These are phyloP conservation scores for Phylloboletellus chloephorus DNA, from an alignment of 1,284 basidiomycete species.

Conservation along the genomic window DNA sequence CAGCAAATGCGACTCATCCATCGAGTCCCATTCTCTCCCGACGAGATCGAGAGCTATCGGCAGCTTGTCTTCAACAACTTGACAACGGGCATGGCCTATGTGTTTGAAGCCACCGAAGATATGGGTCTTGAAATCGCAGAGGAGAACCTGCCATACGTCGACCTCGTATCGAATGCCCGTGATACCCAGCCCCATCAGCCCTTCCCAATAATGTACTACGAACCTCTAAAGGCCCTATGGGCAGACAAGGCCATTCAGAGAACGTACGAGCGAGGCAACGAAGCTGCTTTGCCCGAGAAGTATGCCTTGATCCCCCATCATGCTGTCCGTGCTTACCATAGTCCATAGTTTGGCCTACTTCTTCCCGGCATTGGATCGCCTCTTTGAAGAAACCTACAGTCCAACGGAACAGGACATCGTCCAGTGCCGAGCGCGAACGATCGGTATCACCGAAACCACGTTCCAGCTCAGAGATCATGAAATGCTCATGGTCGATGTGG, in stretches of 20 bases:
- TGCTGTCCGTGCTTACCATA: conserved; percentile 5
- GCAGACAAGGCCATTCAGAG: conserved; percentile 68
- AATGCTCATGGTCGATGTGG: conserved; percentile 87
- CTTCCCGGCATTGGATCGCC: conserved; percentile 69
- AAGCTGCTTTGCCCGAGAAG: conserved; percentile 88
- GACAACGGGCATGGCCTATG: conserved; percentile 74
- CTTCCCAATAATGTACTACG: conserved; percentile 62
- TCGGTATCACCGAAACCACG: conserved; percentile 90
- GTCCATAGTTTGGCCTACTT: conserved; percentile 60
- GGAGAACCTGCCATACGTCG: conserved; percentile 50
- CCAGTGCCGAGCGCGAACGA: conserved; percentile 80
- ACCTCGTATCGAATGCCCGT: conserved; percentile 61
- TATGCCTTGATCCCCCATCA: conserved; percentile 33
- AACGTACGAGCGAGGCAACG: conserved; percentile 73
- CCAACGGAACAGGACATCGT: conserved; percentile 85
- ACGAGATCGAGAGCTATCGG: conserved; percentile 76
- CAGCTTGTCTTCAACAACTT: conserved; percentile 92
- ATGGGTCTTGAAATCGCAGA: conserved; percentile 71
- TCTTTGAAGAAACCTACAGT: conserved; percentile 69
- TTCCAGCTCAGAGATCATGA: conserved; percentile 73
- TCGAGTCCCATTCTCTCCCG: conserved; percentile 65
- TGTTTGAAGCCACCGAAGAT: conserved; percentile 87
- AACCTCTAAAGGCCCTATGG: conserved; percentile 75
- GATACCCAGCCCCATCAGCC: conserved; percentile 78
- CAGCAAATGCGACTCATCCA: conserved; percentile 90